Conservation (phyloP, 129 eudicot species). For the Saussurea involucrata region DNA sequence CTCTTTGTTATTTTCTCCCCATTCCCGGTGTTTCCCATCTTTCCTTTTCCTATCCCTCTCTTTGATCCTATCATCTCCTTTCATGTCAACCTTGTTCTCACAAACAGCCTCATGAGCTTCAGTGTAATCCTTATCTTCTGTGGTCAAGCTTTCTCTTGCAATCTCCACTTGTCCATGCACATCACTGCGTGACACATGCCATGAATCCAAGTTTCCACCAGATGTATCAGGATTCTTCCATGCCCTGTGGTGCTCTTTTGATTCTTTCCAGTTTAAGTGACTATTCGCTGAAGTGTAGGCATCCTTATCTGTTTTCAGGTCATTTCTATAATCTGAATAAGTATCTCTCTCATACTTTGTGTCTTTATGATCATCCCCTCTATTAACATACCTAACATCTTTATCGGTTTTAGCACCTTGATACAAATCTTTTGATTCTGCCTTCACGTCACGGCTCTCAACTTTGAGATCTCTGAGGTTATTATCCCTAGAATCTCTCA, state of each 20-base stretch:
- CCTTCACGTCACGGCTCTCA: slow-evolving; percentile 58
- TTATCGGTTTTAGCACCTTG: slow-evolving; percentile 60
- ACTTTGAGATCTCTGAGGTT: slow-evolving; percentile 44
- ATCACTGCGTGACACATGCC: slow-evolving; percentile 42
- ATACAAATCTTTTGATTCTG: slow-evolving; percentile 60
- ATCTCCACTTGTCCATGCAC: slow-evolving; percentile 49
- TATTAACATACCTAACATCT: slow-evolving; percentile 44
- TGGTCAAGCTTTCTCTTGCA: slow-evolving; percentile 41
- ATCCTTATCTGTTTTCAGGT: slow-evolving; percentile 70
- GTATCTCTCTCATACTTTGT: slow-evolving; percentile 47
- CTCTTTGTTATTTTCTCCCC: slow-evolving; percentile 78
- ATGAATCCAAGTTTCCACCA: slow-evolving; percentile 45
- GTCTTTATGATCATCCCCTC: slow-evolving; percentile 71
- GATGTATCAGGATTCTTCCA: slow-evolving; percentile 72
- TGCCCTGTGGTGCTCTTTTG: slow-evolving; percentile 59
- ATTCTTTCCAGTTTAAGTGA: slow-evolving; percentile 60
- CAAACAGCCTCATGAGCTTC: slow-evolving; percentile 74
- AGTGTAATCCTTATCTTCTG: slow-evolving; percentile 38
- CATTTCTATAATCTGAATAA: slow-evolving; percentile 56
- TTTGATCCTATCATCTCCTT: slow-evolving; percentile 60
- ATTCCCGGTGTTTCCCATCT: slow-evolving; percentile 79
- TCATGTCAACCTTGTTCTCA: slow-evolving; percentile 69
- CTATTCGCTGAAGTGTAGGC: slow-evolving; percentile 35
- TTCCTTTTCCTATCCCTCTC: slow-evolving; percentile 87
- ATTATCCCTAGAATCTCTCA: slow-evolving; percentile 52